Percentiles rank a stretch among this genome's conserved stretches.
These are phyloP conservation scores for Prototheca cutis DNA, from an alignment of 163 green algal genomes.

Conservation along the genomic window DNA sequence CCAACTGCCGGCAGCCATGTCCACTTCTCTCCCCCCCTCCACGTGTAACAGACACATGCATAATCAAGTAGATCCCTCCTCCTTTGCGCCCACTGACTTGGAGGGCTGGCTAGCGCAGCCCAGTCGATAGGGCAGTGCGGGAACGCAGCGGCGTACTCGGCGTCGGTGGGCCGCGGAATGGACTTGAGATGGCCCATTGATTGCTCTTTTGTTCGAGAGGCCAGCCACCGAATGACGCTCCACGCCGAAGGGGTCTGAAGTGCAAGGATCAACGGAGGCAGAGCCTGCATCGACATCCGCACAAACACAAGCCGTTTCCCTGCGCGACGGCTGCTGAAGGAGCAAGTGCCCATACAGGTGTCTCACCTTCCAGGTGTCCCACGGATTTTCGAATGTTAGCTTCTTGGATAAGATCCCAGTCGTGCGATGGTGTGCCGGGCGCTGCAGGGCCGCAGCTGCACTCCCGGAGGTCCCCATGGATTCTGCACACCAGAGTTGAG, in stretches of 20 bases:
- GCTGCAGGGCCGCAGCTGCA: neutral
- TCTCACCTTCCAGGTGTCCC: constrained; percentile 28
- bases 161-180: constrained; percentile 22
- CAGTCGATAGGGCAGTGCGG: constrained; percentile 38
- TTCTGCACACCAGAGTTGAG: too few relatives aligned
- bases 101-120: constrained; percentile 9
- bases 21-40: too few relatives aligned
- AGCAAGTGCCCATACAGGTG: too few relatives aligned
- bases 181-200: constrained; percentile 14
- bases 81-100: constrained; percentile 1
- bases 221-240: constrained; percentile 4
- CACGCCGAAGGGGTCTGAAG: neutral
- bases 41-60: too few relatives aligned
- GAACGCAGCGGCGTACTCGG: constrained; percentile 40
- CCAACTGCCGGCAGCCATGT: too few relatives aligned
- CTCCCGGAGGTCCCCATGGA: too few relatives aligned
- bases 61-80: neutral
- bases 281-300: too few relatives aligned
- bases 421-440: neutral
- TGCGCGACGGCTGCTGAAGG: too few relatives aligned
- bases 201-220: constrained; percentile 2
- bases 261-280: too few relatives aligned
- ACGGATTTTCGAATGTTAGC: constrained; percentile 28
- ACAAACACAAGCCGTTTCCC: too few relatives aligned
- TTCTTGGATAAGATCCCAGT: neutral